Conservation (phyloP, 176 grass and related monocot species). For the Avena eriantha region DNA sequence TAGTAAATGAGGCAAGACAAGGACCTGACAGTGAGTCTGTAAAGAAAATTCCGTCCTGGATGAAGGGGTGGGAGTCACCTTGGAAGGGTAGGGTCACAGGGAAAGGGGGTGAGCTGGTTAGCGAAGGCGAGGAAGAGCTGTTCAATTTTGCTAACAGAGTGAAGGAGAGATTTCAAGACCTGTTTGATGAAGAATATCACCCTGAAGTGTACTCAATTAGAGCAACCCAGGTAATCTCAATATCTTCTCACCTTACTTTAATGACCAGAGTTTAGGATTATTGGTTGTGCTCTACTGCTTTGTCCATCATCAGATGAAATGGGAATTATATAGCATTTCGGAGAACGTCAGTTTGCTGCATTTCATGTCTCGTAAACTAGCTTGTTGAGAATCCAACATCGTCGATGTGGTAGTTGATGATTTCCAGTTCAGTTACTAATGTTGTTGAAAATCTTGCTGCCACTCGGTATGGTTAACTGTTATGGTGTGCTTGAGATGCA, state of each 20-base stretch:
- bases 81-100: conserved; percentile 83
- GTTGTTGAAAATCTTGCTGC: conserved; percentile 9
- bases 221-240: conserved; percentile 80
- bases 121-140: conserved; percentile 84
- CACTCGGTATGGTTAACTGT: background rate
- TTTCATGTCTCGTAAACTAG: background rate
- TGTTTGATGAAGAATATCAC: conserved; percentile 88
- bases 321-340: background rate
- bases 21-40: conserved; percentile 36
- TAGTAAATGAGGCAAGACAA: conserved; percentile 63
- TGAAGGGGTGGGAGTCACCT: conserved; percentile 77
- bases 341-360: background rate
- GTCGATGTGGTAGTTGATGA: background rate
- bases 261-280: background rate
- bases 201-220: conserved; percentile 75
- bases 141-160: conserved; percentile 75
- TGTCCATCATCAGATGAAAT: background rate
- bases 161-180: conserved; percentile 68
- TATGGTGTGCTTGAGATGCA: conserved; percentile 42
- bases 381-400: background rate
- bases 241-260: conserved; percentile 10
- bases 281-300: background rate
- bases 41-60: conserved; percentile 73
- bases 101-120: conserved; percentile 84
- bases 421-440: background rate